Percentiles rank a stretch among this genome's conserved stretches.
phyloP scores from a whole-genome alignment of 2,329 filamentous ascomycete genomes.

The Emmonsia crescens region DNA sequence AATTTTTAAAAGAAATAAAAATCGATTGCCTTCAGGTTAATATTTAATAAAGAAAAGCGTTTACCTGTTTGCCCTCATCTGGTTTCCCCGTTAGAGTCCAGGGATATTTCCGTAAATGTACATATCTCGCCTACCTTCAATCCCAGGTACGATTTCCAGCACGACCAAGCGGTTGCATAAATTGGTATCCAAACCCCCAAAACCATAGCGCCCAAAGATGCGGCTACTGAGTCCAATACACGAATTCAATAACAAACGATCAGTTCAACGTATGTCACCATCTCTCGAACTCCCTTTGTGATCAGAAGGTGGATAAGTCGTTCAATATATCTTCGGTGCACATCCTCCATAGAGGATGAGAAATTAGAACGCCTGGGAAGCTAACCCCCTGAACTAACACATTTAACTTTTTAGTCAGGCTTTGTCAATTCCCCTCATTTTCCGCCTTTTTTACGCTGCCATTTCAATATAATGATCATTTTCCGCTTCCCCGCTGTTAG shows the following conservation, averaged over 20 bases:
- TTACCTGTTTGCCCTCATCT: background rate
- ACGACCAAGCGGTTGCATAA: constrained; percentile 13
- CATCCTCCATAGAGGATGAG: constrained; percentile 14
- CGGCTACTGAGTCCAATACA: too few species aligned
- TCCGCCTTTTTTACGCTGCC: too few species aligned
- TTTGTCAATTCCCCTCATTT: too few species aligned
- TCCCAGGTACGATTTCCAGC: constrained; percentile 22
- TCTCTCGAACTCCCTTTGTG: constrained; percentile 20
- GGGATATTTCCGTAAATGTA: constrained; percentile 27
- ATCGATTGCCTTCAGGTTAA: background rate
- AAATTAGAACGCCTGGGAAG: background rate
- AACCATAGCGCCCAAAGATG: background rate
- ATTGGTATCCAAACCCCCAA: constrained; percentile 18
- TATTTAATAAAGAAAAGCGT: background rate
- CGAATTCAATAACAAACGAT: too few species aligned
- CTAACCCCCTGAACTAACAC: background rate
- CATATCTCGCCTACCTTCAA: constrained; percentile 23
- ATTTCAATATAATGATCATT: too few species aligned
- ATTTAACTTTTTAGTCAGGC: too few species aligned
- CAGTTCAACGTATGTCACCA: constrained; percentile 22
- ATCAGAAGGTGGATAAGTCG: constrained; percentile 20
- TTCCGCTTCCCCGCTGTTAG: too few species aligned
- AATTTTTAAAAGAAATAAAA: background rate
- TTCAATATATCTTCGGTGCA: constrained; percentile 23
- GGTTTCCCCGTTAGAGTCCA: constrained; percentile 15